Base-by-base conservation (phyloP, 345 rosid species). In the Crucihimalaya himalaica region DNA sequence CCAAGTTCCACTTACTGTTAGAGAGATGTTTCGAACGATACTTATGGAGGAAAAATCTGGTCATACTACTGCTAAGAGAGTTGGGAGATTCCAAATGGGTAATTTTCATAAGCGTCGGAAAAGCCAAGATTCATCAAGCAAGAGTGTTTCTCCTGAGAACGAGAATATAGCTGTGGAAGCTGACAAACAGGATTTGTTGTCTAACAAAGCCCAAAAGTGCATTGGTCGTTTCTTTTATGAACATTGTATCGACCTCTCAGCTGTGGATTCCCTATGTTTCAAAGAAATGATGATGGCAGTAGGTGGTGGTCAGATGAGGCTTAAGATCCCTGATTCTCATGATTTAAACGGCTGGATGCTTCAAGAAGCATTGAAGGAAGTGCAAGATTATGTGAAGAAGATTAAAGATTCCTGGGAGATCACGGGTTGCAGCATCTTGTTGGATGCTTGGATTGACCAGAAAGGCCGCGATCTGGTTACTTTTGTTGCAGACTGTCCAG, bases 391-490 rank as follows among this genome's bases (percentile, higher is more conserved):
- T 71, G 80, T 83, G 61, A 65, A 76, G 55, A 79, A 68, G 27
- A 71, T 87, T 39, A 79, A 77, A 74, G 70, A 82, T 39, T 86
- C 93, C 0, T 90, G 93, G 93, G 70, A 28, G 19, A 59, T 63
- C 43, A 85, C 87, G 1, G 91, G 96, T 8, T 90, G 91, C 70
- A 86, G 87, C 72, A 64, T 90, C 68, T 74, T 90, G 74, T 67
- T 87, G 77, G 94, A 90, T 72, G 86, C 83, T 76, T 90, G 93
- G 91, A 68, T 65, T 27, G 86, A 82, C 34, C 66, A 73, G 45
- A 76, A 78, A 35, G 90, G 92, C 59, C 77, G 57, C 63, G 71
- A 77, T 70, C 62, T 88, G 14, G 85, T 86, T 71, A 62, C 37
- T 77, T 85, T 90, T 63, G 40, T 88, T 32, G 88, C 78, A 20